A percentile compares a stretch with the other conserved stretches of the same genome.
These are phyloP conservation scores for Nakazawaea ernobii DNA, from an alignment of 805 yeast genomes.

Conservation along the genomic window DNA sequence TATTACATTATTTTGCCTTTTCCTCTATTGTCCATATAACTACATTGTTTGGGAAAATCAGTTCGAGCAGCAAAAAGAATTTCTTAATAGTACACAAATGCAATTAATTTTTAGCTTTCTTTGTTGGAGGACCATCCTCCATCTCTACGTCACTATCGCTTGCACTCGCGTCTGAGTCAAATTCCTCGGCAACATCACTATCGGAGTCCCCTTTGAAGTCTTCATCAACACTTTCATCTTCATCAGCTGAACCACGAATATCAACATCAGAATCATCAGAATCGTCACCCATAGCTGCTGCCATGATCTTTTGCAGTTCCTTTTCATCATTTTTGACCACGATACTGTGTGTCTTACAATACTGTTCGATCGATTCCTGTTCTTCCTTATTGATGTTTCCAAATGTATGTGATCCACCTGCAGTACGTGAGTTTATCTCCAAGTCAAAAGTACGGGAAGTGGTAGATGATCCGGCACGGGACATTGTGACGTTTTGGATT, in stretches of 20 bases:
- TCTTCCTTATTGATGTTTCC: conserved; percentile 89
- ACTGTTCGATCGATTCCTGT: conserved; percentile 72
- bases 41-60: too few species aligned
- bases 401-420: conserved; percentile 69
- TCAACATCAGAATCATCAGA: conserved; percentile 46
- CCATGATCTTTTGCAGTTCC: conserved; percentile 76
- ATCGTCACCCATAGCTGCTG: conserved; percentile 66
- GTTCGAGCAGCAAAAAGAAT: too few species aligned
- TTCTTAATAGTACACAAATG: too few species aligned
- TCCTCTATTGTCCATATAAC: too few species aligned
- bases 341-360: conserved; percentile 70
- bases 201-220: conserved; percentile 68
- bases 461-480: conserved; percentile 81
- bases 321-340: conserved; percentile 84
- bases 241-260: conserved; percentile 73
- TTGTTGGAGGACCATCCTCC: conserved; percentile 21
- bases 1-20: too few species aligned
- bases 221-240: conserved; percentile 74
- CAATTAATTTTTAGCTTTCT: conserved; percentile 19
- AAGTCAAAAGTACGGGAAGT: conserved; percentile 90
- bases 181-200: conserved; percentile 80
- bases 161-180: conserved; percentile 50
- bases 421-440: conserved; percentile 65
- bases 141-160: conserved; percentile 21
- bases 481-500: conserved; percentile 68